Evolutionary conservation across 2,329 filamentous ascomycete genomes (phyloP).

Genomic region (Beauveria caledonica): DNA sequence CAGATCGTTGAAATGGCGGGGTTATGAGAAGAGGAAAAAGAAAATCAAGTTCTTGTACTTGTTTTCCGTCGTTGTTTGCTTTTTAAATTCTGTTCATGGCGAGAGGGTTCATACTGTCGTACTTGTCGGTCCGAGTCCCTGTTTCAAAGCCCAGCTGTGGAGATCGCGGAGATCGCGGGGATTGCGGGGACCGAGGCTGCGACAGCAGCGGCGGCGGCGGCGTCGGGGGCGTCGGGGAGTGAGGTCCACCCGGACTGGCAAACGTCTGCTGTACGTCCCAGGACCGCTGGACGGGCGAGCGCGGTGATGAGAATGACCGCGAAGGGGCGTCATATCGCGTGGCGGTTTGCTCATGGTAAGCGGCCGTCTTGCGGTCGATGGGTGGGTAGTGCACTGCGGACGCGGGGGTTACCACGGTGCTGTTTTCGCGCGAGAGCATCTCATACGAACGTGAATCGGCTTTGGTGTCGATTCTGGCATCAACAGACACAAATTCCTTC

Average conservation of each 20-base stretch:
- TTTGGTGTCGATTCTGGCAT: constrained; percentile 57
- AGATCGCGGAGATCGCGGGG: not conserved
- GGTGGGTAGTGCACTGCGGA: constrained; percentile 28
- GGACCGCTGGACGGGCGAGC: constrained; percentile 33
- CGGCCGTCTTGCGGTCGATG: constrained; percentile 39
- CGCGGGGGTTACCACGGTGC: constrained; percentile 44
- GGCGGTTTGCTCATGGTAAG: constrained; percentile 45
- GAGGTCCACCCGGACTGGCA: constrained; percentile 19
- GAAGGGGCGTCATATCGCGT: constrained; percentile 46
- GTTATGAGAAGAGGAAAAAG: not conserved
- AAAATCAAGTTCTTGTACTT: not conserved
- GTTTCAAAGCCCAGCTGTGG: constrained; percentile 9
- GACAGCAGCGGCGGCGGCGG: not conserved
- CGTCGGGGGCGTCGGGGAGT: not conserved
- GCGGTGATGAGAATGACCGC: constrained; percentile 48
- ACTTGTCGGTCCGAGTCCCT: constrained; percentile 16
- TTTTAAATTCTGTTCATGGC: constrained; percentile 47
- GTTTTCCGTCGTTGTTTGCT: not conserved
- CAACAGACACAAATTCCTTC: constrained; percentile 82
- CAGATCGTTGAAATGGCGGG: not conserved
- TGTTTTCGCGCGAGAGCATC: constrained; percentile 61
- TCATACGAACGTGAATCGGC: constrained; percentile 66
- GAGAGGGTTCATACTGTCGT: constrained; percentile 43
- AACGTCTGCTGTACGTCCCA: constrained; percentile 38
- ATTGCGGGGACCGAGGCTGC: not conserved